Conservation (phyloP, 306 rosid genomes). For the Lupinus albus region DNA sequence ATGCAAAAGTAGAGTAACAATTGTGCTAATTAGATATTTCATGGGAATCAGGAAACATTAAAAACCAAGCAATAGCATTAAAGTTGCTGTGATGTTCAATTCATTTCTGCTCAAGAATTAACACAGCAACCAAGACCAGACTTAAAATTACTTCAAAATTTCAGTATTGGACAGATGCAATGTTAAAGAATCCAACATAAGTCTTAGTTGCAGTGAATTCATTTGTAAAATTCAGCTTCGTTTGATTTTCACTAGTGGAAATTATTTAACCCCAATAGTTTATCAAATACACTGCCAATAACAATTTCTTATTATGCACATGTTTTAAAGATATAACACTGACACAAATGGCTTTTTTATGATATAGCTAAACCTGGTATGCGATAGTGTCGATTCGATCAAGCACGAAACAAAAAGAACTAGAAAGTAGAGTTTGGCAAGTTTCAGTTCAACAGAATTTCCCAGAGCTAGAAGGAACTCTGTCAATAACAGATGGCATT, state of each 20-base stretch:
- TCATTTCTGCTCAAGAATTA: constrained; percentile 30
- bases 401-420: background rate
- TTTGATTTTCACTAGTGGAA: background rate
- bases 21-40: background rate
- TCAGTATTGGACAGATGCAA: background rate
- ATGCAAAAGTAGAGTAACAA: no score
- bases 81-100: constrained; percentile 1
- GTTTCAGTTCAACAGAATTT: background rate
- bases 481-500: background rate
- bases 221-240: background rate
- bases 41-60: constrained; percentile 7
- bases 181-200: background rate
- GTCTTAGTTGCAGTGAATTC: background rate
- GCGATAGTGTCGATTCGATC: background rate
- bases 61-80: background rate
- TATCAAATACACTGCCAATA: background rate
- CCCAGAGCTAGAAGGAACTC: background rate
- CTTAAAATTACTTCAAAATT: constrained; percentile 30
- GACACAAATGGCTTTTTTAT: background rate
- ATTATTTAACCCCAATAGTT: background rate
- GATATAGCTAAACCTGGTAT: background rate
- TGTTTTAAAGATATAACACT: background rate
- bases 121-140: constrained; percentile 23
- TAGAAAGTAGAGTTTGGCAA: background rate
- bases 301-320: background rate